Percentiles rank a stretch among this genome's conserved stretches.
Conservation (phyloP, 2,329 filamentous ascomycete genomes). For the Gaeumannomyces sp. region DNA sequence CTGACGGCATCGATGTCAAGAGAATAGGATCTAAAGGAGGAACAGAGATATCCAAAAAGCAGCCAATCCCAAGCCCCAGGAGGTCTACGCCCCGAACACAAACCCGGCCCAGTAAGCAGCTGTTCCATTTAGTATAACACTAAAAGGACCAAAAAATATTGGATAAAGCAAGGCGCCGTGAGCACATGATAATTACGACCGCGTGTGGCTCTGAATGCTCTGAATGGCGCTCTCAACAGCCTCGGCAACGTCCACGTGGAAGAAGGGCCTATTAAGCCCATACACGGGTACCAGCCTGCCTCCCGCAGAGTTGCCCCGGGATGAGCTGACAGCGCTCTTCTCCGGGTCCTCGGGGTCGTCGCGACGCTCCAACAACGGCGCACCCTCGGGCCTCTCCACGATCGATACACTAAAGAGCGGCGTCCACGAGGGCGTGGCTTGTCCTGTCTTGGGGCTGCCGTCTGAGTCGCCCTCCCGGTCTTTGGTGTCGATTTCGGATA, state of each 20-base stretch:
- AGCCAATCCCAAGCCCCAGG: not conserved
- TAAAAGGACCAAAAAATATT: too few species aligned
- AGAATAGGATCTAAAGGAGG: not conserved
- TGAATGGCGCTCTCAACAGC: constrained; percentile 32
- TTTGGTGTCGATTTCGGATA: not conserved
- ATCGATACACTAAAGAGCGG: constrained; percentile 8
- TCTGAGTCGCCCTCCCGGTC: constrained; percentile 6
- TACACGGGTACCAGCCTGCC: constrained; percentile 24
- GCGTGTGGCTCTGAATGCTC: constrained; percentile 3
- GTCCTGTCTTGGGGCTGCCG: not conserved
- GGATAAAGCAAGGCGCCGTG: too few species aligned
- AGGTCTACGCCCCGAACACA: not conserved
- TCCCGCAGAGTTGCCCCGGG: not conserved
- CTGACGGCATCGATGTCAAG: not conserved
- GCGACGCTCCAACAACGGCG: not conserved
- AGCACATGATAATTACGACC: not conserved
- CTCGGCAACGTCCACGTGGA: constrained; percentile 39
- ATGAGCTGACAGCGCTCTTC: not conserved
- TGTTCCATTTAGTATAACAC: not conserved
- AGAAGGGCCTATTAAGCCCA: constrained; percentile 39
- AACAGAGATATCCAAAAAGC: not conserved
- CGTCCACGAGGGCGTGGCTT: constrained; percentile 2
- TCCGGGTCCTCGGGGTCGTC: constrained; percentile 2
- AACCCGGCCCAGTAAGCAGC: too few species aligned
- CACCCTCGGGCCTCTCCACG: constrained; percentile 3